Percentiles rank a stretch among this genome's conserved stretches.
phyloP scores from a whole-genome alignment of 2,329 filamentous ascomycete species.

The Neoscytalidium dimidiatum region DNA sequence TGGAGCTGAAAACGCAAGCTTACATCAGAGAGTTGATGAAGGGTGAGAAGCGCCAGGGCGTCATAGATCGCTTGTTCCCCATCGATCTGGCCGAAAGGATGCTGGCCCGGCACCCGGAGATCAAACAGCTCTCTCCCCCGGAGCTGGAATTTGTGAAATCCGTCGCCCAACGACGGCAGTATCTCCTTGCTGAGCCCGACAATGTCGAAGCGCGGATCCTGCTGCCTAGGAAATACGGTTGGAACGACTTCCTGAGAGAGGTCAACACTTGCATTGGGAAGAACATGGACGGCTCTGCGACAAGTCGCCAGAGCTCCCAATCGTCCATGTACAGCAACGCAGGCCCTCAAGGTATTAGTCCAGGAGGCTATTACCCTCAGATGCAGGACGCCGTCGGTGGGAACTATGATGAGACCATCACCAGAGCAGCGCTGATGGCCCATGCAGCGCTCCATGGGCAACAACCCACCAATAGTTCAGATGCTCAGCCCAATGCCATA shows the following conservation, averaged over 20 bases:
- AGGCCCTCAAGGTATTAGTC: not conserved
- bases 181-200: conserved; percentile 48
- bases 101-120: conserved; percentile 56
- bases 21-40: conserved; percentile 54
- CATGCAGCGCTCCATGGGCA: conserved; percentile 22
- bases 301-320: conserved; percentile 21
- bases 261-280: conserved; percentile 60
- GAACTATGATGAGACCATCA: conserved; percentile 23
- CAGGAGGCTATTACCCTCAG: conserved; percentile 10
- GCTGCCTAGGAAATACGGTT: conserved; percentile 62
- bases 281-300: conserved; percentile 55
- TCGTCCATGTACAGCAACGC: conserved; percentile 18
- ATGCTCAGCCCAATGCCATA: conserved; percentile 14
- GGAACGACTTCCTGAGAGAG: conserved; percentile 63
- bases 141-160: conserved; percentile 57
- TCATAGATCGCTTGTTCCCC: conserved; percentile 63
- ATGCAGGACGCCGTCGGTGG: conserved; percentile 10
- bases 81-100: conserved; percentile 57
- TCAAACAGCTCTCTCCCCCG: conserved; percentile 54
- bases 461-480: conserved; percentile 14
- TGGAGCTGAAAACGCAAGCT: conserved; percentile 68
- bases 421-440: conserved; percentile 24
- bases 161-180: conserved; percentile 49
- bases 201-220: conserved; percentile 46
- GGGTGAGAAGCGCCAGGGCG: conserved; percentile 52